Base-by-base conservation (phyloP, 441 rosid genomes). In the Populus hybrid region DNA sequence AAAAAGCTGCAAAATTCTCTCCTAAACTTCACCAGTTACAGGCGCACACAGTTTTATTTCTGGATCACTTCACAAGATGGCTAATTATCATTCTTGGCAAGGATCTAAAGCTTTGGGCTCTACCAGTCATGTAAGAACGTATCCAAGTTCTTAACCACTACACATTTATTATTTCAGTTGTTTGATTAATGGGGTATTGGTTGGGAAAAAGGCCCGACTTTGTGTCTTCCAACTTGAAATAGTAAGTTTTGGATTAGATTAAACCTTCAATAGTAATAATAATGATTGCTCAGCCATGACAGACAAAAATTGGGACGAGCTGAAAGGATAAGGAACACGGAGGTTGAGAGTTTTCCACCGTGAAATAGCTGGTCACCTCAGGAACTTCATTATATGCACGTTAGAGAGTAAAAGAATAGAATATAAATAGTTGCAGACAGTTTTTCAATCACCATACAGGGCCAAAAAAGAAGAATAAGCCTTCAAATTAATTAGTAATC, bases 381-480 rank as follows among this genome's bases (percentile, higher is more conserved):
- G 80, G 71, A 35, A 73, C 74, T n/a, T 32, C 28, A 16, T 30
- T 59, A n/a, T 9, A 32, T 10, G 66, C 32, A 54, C 26, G 46
- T 34, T 5, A n/a, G 28, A 67, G n/a, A 34, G 6, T 14, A 40
- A 18, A 14, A 57, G 8, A 46, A 36, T 38, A 64, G 1, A 50
- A 21, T 65, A 0, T 12, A 75, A 65, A 3, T 69, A 24, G 63
- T 42, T 34, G 28, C 65, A 69, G 70, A 75, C 72, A 73, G 75
- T 46, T 77, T 82, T 73, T 80, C 83, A 82, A 35, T 77, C 81
- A 23, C 66, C 66, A 79, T 82, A 46, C 75, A 5, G 74, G 36
- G 34, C 34, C 76, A 34, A 75, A 76, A 40, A 46, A 70, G 67
- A 38, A n/a, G 68, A 12, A n/a, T 21, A 59, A 28, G 23, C 21